Evolutionary conservation across 116 monocot genomes (phyloP).

Genomic region (Dioscorea cayenensis): DNA sequence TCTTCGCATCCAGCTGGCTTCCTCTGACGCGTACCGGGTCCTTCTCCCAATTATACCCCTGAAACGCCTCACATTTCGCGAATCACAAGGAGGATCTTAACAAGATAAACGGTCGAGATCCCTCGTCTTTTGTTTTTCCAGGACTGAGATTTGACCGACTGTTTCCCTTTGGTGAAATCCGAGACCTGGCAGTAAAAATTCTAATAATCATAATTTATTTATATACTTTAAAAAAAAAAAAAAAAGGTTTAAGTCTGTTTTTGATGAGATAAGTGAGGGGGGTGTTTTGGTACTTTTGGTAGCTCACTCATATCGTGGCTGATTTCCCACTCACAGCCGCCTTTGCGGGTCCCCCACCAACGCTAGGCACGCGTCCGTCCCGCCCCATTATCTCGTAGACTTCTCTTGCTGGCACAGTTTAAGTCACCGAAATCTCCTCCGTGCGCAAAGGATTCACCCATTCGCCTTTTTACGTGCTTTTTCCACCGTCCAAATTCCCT

Average conservation of each 20-base stretch:
- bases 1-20: not conserved
- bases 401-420: not conserved
- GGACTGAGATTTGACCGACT: not conserved
- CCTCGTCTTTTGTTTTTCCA: not conserved
- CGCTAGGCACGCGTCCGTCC: not conserved
- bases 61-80: not conserved
- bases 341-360: not conserved
- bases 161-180: not conserved
- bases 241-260: not conserved
- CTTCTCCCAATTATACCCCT: not conserved
- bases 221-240: no score
- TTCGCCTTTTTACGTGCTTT: not conserved
- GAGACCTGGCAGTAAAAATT: not conserved
- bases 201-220: no score
- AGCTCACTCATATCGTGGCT: not conserved
- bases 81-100: not conserved
- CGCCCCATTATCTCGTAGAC: not conserved
- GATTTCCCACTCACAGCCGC: not conserved
- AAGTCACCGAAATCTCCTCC: not conserved
- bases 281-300: not conserved
- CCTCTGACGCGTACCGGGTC: not conserved
- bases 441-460: not conserved
- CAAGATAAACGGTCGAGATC: not conserved
- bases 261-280: not conserved
- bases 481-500: no score